These are phyloP conservation scores for Aspergillus ellipticus DNA, from an alignment of 495 filamentous ascomycete species.

Conservation along the genomic window DNA sequence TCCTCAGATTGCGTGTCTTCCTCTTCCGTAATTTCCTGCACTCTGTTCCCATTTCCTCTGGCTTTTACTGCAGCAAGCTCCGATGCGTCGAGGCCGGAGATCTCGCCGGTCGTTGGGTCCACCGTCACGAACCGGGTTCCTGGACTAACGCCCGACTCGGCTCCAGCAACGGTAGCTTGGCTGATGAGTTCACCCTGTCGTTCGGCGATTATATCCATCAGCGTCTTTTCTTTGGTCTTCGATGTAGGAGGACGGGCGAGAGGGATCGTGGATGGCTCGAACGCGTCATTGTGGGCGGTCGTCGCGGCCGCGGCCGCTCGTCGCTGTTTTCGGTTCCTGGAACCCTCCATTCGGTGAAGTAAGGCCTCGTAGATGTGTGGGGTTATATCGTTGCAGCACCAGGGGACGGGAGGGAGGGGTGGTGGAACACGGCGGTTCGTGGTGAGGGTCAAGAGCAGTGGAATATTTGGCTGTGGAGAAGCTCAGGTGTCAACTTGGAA, in stretches of 20 bases:
- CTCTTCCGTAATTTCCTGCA: conserved; percentile 8
- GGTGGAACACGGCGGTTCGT: neutral
- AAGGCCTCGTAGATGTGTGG: neutral
- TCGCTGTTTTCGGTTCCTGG: conserved; percentile 49
- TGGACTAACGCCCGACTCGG: conserved; percentile 4
- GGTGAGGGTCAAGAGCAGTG: neutral
- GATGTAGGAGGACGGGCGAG: conserved; percentile 33
- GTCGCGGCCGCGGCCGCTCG: conserved; percentile 32
- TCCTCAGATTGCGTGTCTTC: conserved; percentile 9
- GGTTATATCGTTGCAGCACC: neutral
- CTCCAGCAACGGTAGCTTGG: conserved; percentile 1
- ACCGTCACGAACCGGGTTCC: conserved; percentile 38
- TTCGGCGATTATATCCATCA: conserved; percentile 49
- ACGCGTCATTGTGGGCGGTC: conserved; percentile 20
- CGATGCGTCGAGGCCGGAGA: conserved; percentile 28
- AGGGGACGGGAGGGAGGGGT: no score
- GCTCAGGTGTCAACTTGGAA: conserved; percentile 4
- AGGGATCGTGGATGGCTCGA: conserved; percentile 29
- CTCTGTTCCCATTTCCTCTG: neutral
- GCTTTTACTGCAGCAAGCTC: neutral
- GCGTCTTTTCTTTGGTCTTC: conserved; percentile 35
- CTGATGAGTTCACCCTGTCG: conserved; percentile 37
- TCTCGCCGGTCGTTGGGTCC: conserved; percentile 29
- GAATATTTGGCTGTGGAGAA: neutral
- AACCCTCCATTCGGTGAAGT: conserved; percentile 24